phyloP scores from a whole-genome alignment of 257 asterid genomes.

The Fraxinus americana region DNA sequence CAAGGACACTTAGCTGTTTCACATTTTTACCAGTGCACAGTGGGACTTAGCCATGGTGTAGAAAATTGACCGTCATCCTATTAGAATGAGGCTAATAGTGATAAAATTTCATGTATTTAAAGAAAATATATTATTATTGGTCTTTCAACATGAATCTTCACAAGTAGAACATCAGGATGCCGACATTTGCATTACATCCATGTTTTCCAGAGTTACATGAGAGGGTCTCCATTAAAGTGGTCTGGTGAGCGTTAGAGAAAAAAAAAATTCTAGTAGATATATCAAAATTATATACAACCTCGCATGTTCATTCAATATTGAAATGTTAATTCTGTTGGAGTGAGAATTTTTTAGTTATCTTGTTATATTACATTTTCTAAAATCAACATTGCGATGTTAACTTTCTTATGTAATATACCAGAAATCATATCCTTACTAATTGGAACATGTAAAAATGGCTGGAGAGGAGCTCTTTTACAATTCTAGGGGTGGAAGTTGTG shows the following conservation, averaged over 20 bases:
- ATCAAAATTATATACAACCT: background rate
- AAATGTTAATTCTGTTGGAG: background rate
- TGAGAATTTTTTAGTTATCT: background rate
- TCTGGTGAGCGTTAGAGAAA: background rate
- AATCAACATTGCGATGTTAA: background rate
- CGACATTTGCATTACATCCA: background rate
- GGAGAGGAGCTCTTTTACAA: constrained; percentile 95
- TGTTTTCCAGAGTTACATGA: background rate
- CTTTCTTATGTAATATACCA: constrained; percentile 2
- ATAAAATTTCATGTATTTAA: background rate
- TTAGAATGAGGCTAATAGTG: background rate
- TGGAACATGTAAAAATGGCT: constrained; percentile 79
- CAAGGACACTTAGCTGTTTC: background rate
- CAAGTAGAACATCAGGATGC: background rate
- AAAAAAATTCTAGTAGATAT: background rate
- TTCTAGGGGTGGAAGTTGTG: constrained; percentile 71
- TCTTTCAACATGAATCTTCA: background rate
- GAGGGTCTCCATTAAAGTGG: background rate
- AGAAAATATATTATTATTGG: background rate
- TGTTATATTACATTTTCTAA: background rate
- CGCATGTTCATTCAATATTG: background rate
- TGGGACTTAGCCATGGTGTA: background rate
- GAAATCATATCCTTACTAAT: background rate
- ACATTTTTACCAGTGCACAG: background rate
- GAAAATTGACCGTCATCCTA: background rate